phyloP scores from a whole-genome alignment of 768 basidiomycete genomes.

The Rhizopogon vulgaris region DNA sequence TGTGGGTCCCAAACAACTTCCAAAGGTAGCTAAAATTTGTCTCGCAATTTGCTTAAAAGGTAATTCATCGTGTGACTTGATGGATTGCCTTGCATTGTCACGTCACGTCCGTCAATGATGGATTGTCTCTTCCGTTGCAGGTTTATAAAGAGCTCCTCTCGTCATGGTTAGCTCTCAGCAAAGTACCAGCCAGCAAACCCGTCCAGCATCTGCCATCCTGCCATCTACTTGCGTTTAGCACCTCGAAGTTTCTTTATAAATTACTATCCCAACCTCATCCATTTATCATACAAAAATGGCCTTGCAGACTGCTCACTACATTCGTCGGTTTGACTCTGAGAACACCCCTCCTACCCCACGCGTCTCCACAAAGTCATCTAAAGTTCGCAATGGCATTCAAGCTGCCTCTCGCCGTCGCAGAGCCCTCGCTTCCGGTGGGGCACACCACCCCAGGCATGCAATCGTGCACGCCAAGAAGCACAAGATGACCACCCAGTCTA shows the following conservation, averaged over 20 bases:
- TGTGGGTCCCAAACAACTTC: conserved; percentile 27
- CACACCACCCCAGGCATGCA: conserved; percentile 26
- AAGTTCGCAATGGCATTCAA: conserved; percentile 24
- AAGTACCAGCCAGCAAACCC: conserved; percentile 7
- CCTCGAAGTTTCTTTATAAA: too few relatives aligned
- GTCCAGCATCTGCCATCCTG: not conserved
- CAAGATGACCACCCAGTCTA: conserved; percentile 14
- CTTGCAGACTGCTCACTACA: conserved; percentile 12
- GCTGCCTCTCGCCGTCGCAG: conserved; percentile 33
- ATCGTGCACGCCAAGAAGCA: conserved; percentile 36
- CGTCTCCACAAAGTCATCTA: conserved; percentile 6
- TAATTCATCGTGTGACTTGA: conserved; percentile 10
- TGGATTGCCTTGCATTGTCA: conserved; percentile 28
- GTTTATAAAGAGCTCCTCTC: conserved; percentile 18
- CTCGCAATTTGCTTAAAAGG: conserved; percentile 10
- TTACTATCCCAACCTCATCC: conserved; percentile 1
- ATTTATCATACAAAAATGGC: conserved; percentile 21
- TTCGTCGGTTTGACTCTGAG: conserved; percentile 23
- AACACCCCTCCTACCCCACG: conserved; percentile 26
- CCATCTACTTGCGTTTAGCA: too few relatives aligned
- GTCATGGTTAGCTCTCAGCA: conserved; percentile 3
- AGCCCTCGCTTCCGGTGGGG: conserved; percentile 24
- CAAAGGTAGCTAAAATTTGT: conserved; percentile 11
- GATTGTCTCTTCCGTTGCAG: conserved; percentile 8
- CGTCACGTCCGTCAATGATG: conserved; percentile 17